Evolutionary conservation across 163 green algal species (phyloP).

Genomic region (Chlamydomonas reinhardtii): DNA sequence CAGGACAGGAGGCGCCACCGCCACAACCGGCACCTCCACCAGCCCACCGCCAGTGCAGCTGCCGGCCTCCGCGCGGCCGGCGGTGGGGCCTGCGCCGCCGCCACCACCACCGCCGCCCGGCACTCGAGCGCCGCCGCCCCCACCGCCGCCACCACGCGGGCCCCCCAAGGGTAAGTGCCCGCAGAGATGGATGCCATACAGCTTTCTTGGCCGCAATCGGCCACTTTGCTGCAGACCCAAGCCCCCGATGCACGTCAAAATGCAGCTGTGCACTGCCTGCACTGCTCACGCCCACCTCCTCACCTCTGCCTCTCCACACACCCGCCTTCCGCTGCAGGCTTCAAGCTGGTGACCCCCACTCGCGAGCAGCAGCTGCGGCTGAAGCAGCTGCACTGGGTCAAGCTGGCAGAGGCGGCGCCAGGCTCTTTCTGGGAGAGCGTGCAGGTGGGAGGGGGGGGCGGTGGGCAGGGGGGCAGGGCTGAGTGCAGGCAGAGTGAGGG

Average conservation of each 20-base stretch:
- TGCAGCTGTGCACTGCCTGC: too few species aligned
- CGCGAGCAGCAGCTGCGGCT: slow-evolving; percentile 68
- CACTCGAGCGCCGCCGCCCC: not conserved
- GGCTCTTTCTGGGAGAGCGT: slow-evolving; percentile 70
- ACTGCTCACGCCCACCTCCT: too few species aligned
- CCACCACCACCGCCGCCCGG: not conserved
- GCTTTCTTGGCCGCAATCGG: too few species aligned
- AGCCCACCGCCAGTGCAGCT: not conserved
- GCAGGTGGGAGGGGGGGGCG: slow-evolving; percentile 23
- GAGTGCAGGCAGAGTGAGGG: not conserved
- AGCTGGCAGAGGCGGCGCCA: slow-evolving; percentile 68
- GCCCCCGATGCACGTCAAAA: too few species aligned
- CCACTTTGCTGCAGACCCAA: too few species aligned
- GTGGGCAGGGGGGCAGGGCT: too few species aligned
- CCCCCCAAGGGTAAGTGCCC: not conserved
- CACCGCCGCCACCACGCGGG: slow-evolving; percentile 15
- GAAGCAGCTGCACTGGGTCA: slow-evolving; percentile 89
- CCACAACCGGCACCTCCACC: not conserved
- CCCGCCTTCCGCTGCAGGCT: not conserved
- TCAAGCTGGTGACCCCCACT: slow-evolving; percentile 58
- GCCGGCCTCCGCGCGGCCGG: too few species aligned
- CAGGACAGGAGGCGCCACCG: not conserved
- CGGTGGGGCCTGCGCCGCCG: not conserved
- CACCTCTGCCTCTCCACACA: too few species aligned
- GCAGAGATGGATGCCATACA: not conserved